Evolutionary conservation across 805 yeast species (phyloP), one percentile per base, ranked within the genome.

Genomic region (Wickerhamomyces alni): DNA sequence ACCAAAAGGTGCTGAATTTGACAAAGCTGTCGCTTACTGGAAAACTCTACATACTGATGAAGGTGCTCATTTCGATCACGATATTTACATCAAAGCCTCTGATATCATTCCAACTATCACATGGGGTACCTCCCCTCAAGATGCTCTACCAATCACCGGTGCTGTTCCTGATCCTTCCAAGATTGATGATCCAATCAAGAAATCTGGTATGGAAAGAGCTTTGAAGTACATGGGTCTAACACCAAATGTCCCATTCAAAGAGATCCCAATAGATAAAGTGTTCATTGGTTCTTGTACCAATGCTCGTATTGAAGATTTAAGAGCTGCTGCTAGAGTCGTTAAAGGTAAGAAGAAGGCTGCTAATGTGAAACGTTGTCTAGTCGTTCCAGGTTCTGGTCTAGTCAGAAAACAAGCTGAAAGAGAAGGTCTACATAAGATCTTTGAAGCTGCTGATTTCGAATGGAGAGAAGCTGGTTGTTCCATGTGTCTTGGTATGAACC

Each of bases 381-480:
- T 93, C 41, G 99, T 93, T 34, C 99, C 99, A 37, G 99, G 99
- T 42, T 89, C 98, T 18, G 99, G 99, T 50, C 72, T 93, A 46
- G 93, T 93, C 50, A 93, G 91, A 68, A 69, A 71, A 44, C 94
- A 87, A 66, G 99, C 99, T 40, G 99, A 93, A 68, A 72, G 67
- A 46, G 99, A 93, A 69, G 99, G 99, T 38, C 74, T 93, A 42
- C 93, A 93, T 63, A 85, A 86, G 68, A 76, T 93, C 42, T 93
- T 93, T 58, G 77, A 70, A 56, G 87, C 79, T 36, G 97, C 99
- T 37, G 98, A 96, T 17, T 93, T 93, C 59, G 91, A 86, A 54
- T 93, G 99, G 99, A 83, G 99, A 72, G 99, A 93, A 70, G 98
- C 99, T 50, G 99, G 99, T 45, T 93, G 99, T 69, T 91, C 98